phyloP scores from a whole-genome alignment of 805 yeast species.

The Sugiyamaella chiloensis region DNA sequence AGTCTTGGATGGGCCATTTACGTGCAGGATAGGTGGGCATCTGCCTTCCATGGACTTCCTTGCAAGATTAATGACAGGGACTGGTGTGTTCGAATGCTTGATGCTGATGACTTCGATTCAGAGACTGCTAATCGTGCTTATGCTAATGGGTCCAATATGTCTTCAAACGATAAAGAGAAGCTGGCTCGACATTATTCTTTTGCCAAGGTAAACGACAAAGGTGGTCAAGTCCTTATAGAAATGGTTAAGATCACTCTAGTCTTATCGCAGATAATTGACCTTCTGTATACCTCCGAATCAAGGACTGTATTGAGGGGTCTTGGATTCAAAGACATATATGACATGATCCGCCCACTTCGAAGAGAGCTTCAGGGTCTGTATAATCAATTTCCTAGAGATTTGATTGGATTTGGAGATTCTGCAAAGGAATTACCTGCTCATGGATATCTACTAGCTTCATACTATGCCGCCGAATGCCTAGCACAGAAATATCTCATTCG shows the following conservation, averaged over 20 bases:
- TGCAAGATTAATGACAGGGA: constrained; percentile 26
- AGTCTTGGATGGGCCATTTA: constrained; percentile 31
- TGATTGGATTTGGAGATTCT: background rate
- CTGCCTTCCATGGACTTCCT: constrained; percentile 27
- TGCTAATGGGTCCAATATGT: background rate
- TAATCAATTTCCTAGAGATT: background rate
- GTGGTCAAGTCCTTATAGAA: constrained; percentile 5
- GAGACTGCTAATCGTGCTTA: background rate
- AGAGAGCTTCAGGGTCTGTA: constrained; percentile 1
- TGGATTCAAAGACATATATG: background rate
- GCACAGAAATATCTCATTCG: constrained; percentile 1
- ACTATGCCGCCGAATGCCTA: constrained; percentile 6
- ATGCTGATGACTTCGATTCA: constrained; percentile 26
- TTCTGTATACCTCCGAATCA: background rate
- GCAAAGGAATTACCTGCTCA: constrained; percentile 6
- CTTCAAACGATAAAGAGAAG: background rate
- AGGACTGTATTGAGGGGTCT: background rate
- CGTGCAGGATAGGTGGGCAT: constrained; percentile 28
- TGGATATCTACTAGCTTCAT: constrained; percentile 4
- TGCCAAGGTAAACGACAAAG: background rate
- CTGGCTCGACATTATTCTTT: no score
- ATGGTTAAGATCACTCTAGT: constrained; percentile 9
- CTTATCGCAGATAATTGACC: constrained; percentile 1
- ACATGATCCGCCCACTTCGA: constrained; percentile 1
- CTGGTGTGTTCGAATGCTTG: constrained; percentile 28